Evolutionary conservation across 2,329 filamentous ascomycete genomes (phyloP).

Genomic region (Penicillium sp.): DNA sequence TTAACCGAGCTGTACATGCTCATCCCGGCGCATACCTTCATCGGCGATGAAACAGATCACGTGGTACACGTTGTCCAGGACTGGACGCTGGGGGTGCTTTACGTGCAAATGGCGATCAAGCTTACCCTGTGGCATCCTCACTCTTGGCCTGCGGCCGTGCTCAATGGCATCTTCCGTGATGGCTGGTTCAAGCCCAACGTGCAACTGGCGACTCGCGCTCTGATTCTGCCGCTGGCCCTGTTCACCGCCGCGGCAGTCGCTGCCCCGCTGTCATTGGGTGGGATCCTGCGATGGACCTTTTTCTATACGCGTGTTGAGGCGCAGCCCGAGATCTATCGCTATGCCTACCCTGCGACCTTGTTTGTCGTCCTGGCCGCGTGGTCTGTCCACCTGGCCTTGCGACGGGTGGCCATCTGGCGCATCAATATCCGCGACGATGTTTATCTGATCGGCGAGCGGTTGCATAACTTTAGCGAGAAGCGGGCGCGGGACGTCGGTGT

Average conservation of each 20-base stretch:
- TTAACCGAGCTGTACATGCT: constrained; percentile 88
- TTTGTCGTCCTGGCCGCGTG: constrained; percentile 60
- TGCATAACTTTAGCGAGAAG: constrained; percentile 88
- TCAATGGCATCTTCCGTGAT: constrained; percentile 73
- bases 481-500: constrained; percentile 48
- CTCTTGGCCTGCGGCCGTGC: constrained; percentile 74
- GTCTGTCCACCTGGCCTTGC: constrained; percentile 44
- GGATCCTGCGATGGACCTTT: constrained; percentile 54
- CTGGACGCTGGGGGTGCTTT: constrained; percentile 91
- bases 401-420: constrained; percentile 76
- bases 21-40: constrained; percentile 83
- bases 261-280: constrained; percentile 67
- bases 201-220: constrained; percentile 78
- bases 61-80: constrained; percentile 83
- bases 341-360: constrained; percentile 74
- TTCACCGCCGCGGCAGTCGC: constrained; percentile 68
- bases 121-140: constrained; percentile 71
- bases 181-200: constrained; percentile 83
- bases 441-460: constrained; percentile 89
- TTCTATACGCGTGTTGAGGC: constrained; percentile 42
- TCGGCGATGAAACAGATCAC: constrained; percentile 49
- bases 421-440: constrained; percentile 88
- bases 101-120: constrained; percentile 78
- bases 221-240: constrained; percentile 76
- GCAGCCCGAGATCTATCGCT: constrained; percentile 61